phyloP scores from a whole-genome alignment of 208 protist genomes.

The Vickermania ingenoplastis region DNA sequence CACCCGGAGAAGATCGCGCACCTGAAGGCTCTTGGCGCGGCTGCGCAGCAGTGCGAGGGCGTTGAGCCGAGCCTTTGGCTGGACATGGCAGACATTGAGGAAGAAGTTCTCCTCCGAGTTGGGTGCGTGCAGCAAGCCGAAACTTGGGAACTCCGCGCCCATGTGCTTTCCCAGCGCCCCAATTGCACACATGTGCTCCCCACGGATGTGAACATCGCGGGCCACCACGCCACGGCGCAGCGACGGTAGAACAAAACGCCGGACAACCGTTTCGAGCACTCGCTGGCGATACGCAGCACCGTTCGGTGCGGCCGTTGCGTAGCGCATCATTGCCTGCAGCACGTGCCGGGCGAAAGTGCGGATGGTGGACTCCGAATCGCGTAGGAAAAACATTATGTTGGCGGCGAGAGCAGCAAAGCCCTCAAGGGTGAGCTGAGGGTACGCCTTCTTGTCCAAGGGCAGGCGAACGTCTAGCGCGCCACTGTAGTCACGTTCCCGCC shows the following conservation, averaged over 20 bases:
- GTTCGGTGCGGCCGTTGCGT: constrained; percentile 25
- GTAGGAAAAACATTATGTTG: constrained; percentile 78
- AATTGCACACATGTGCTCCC: constrained; percentile 65
- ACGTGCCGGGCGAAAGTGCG: constrained; percentile 51
- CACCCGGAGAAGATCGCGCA: constrained; percentile 76
- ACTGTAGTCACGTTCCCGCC: constrained; percentile 51
- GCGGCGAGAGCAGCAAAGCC: constrained; percentile 43
- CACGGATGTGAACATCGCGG: constrained; percentile 63
- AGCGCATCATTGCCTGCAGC: constrained; percentile 71
- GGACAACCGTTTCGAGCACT: constrained; percentile 63
- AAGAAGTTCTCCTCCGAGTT: constrained; percentile 80
- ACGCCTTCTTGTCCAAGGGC: constrained; percentile 28
- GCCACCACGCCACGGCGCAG: constrained; percentile 75
- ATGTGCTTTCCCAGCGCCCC: constrained; percentile 59
- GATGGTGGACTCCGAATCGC: constrained; percentile 73
- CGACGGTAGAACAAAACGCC: constrained; percentile 57
- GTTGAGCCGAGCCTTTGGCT: constrained; percentile 74
- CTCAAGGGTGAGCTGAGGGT: constrained; percentile 47
- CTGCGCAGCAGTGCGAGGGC: constrained; percentile 60
- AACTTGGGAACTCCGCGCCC: constrained; percentile 44
- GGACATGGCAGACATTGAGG: constrained; percentile 70
- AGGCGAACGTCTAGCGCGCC: constrained; percentile 54
- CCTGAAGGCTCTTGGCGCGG: constrained; percentile 29
- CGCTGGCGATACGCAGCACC: constrained; percentile 14
- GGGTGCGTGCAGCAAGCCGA: constrained; percentile 56